Percentiles rank a stretch among this genome's conserved stretches.
Evolutionary conservation across 1,284 basidiomycete genomes (phyloP).

Genomic region (Lignosus rhinocerotis): DNA sequence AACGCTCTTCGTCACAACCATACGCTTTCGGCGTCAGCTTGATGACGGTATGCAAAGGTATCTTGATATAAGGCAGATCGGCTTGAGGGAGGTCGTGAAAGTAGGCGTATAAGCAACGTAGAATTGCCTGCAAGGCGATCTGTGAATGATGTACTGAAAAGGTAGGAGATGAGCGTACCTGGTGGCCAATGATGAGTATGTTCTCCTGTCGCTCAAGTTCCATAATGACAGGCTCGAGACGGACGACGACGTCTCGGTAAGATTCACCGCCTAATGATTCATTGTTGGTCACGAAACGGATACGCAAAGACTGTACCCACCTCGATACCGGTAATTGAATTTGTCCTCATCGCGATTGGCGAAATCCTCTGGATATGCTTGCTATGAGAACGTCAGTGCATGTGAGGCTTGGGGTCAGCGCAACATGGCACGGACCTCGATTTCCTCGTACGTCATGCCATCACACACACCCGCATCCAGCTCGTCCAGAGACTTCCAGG

Average conservation of each 20-base stretch:
- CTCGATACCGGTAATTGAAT: slow-evolving; percentile 97
- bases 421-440: slow-evolving; percentile 62
- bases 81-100: slow-evolving; percentile 92
- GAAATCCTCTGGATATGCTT: slow-evolving; percentile 96
- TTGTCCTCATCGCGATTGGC: slow-evolving; percentile 99
- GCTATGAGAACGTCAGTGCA: slow-evolving; percentile 41
- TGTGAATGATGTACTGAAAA: slow-evolving; percentile 7
- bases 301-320: slow-evolving; percentile 39
- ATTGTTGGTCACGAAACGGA: neutral
- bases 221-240: slow-evolving; percentile 98
- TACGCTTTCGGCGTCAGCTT: slow-evolving; percentile 98
- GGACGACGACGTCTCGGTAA: slow-evolving; percentile 93
- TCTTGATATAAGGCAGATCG: slow-evolving; percentile 97
- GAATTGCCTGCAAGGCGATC: slow-evolving; percentile 62
- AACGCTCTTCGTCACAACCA: slow-evolving; percentile 97
- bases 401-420: neutral
- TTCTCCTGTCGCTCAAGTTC: slow-evolving; percentile 98
- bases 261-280: slow-evolving; percentile 77
- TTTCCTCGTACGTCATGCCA: slow-evolving; percentile 99
- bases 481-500: slow-evolving; percentile 99
- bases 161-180: slow-evolving; percentile 45
- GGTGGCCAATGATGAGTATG: slow-evolving; percentile 96
- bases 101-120: slow-evolving; percentile 90
- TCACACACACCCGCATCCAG: slow-evolving; percentile 99
- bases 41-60: slow-evolving; percentile 95